These are phyloP conservation scores for Lipomyces sp. DNA, from an alignment of 805 yeast genomes.

Conservation along the genomic window DNA sequence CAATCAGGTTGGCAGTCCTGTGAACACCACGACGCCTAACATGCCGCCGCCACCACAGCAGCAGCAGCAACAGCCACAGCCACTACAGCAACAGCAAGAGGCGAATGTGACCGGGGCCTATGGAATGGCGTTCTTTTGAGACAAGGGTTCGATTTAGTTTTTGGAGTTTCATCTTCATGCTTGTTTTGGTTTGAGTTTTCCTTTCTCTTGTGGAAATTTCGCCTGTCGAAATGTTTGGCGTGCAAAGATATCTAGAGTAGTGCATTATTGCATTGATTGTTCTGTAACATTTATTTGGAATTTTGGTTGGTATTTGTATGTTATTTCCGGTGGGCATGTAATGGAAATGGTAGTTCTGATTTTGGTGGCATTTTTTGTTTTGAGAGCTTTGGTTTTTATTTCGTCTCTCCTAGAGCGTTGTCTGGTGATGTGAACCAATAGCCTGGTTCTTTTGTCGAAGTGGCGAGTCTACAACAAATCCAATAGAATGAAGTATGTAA, in stretches of 20 bases:
- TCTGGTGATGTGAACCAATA: no score
- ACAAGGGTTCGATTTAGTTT: not conserved
- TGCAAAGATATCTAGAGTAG: not conserved
- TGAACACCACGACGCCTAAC: not conserved
- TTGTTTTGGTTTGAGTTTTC: not conserved
- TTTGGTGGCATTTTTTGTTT: no score
- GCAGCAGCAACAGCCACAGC: not conserved
- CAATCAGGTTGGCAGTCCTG: conserved; percentile 1
- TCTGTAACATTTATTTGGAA: no score
- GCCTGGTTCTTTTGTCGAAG: no score
- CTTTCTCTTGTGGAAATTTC: not conserved
- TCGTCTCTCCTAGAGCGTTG: no score
- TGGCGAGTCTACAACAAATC: no score
- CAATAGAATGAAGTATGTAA: no score
- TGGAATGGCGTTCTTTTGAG: not conserved
- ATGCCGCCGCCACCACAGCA: conserved; percentile 1
- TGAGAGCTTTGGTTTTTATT: no score
- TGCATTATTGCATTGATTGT: not conserved
- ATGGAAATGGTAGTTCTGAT: no score
- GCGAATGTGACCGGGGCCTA: not conserved
- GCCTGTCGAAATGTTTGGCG: not conserved
- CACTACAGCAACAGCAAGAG: not conserved
- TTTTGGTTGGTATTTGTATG: no score
- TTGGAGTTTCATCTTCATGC: not conserved
- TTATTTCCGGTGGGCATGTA: no score